Evolutionary conservation across 2,329 filamentous ascomycete genomes (phyloP).

Genomic region (Pseudocercospora cruenta): DNA sequence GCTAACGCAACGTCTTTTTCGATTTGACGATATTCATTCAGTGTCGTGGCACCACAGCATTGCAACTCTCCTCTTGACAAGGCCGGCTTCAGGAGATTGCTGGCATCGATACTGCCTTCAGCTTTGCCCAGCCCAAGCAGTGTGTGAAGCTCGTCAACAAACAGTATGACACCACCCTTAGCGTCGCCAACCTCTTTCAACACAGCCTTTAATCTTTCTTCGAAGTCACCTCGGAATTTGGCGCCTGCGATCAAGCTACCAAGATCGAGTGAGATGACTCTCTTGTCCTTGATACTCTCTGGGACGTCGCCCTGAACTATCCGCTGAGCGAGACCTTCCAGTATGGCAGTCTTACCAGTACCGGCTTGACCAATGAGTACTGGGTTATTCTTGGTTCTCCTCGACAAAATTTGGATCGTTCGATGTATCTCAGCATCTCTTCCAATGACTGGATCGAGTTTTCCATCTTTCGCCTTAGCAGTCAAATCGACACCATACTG

Average conservation of each 20-base stretch:
- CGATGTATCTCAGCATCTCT: slow-evolving; percentile 88
- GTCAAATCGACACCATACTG: slow-evolving; percentile 92
- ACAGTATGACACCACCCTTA: slow-evolving; percentile 86
- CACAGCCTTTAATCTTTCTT: slow-evolving; percentile 89
- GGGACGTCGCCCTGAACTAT: slow-evolving; percentile 93
- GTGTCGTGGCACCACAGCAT: slow-evolving; percentile 91
- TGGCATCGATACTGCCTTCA: slow-evolving; percentile 94
- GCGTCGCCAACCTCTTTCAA: slow-evolving; percentile 89
- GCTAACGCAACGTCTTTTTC: slow-evolving; percentile 96
- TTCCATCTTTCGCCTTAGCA: slow-evolving; percentile 79
- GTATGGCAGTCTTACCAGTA: slow-evolving; percentile 90
- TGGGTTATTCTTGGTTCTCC: slow-evolving; percentile 93
- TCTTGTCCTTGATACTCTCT: slow-evolving; percentile 93
- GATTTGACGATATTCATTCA: slow-evolving; percentile 89
- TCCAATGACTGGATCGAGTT: slow-evolving; percentile 94
- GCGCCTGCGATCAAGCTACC: slow-evolving; percentile 93
- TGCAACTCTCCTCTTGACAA: slow-evolving; percentile 91
- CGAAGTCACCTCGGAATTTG: slow-evolving; percentile 94
- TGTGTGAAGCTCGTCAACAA: slow-evolving; percentile 93
- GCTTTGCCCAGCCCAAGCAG: slow-evolving; percentile 90
- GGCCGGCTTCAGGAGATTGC: slow-evolving; percentile 90
- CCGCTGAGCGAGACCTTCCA: slow-evolving; percentile 85
- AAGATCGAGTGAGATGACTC: slow-evolving; percentile 83
- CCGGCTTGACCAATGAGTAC: slow-evolving; percentile 91
- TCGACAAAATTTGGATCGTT: slow-evolving; percentile 89